A percentile compares a stretch with the other conserved stretches of the same genome.
Evolutionary conservation across 495 filamentous ascomycete species (phyloP).

Genomic region (Sordaria brevicollis): DNA sequence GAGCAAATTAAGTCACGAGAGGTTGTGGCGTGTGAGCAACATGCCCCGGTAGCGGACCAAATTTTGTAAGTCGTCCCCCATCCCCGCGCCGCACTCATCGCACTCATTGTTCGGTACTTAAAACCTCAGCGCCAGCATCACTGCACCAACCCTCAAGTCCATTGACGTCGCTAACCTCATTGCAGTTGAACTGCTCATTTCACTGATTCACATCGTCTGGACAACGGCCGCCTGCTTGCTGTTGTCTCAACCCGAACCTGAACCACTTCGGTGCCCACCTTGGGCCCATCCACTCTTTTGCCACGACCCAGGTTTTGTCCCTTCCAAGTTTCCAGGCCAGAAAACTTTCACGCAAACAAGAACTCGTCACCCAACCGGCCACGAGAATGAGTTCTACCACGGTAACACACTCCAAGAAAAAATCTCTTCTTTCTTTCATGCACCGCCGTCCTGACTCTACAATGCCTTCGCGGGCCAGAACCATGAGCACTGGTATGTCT

Average conservation of each 20-base stretch:
- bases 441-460: background rate
- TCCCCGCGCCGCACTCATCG: background rate
- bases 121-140: background rate
- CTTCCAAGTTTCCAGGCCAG: background rate
- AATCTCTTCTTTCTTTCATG: slow-evolving; percentile 1
- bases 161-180: background rate
- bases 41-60: background rate
- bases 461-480: background rate
- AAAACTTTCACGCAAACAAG: background rate
- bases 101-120: no score
- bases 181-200: background rate
- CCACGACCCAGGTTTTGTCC: background rate
- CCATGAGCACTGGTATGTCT: background rate
- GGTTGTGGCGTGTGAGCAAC: background rate
- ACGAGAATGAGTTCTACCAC: slow-evolving; percentile 6
- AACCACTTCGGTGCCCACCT: background rate
- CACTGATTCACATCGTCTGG: background rate
- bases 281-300: background rate
- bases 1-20: background rate
- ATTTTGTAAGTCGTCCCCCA: background rate
- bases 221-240: background rate
- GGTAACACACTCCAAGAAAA: slow-evolving; percentile 6
- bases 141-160: background rate
- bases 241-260: background rate
- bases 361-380: background rate